Base-by-base conservation (phyloP, 2,329 filamentous ascomycete species). In the Scedosporium minutisporum region DNA sequence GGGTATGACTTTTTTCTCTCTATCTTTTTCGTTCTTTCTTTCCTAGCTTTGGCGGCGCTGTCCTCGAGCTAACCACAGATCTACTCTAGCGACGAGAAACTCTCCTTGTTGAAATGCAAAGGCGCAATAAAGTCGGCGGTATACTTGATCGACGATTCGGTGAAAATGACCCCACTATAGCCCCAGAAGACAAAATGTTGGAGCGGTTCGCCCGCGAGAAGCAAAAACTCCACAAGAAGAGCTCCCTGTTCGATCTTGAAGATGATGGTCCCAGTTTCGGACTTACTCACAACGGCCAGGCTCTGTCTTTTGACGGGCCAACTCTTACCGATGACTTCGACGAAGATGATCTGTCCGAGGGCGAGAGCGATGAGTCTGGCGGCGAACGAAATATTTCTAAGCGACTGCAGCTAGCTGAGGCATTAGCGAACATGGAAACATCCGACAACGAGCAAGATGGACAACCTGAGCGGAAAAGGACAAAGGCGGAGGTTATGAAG, bases 401-500 rank as follows among this genome's bases (percentile, higher is more conserved):
- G 74, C 80, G 84, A 16, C 70, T 85, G 62, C 83, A 85, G 60
- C 75, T 76, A 6, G 73, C 77, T 29, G 68, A 71, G 6, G 69
- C 71, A 38, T 68, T 78, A 27, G 72, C 76, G 23, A 75, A 78
- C 33, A 78, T 75, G n/a, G 80, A 78, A 2, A 78, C 76, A 3
- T 79, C 78, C 5, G 79, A 79, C 0, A 79, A 78, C 5, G 79
- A 78, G 0, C 77, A 77, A 4, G 80, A 80, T 42, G 80, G 80
- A 21, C 78, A 87, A 65, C 92, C 91, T 0, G 89, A 93, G 69
- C 84, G 88, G 64, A 97, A 96, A 75, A 99, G 97, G 78, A 88
- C 88, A 3, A 97, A 97, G 76, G 90, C 95, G 62, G 95, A 99
- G 74, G 90, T 99, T 59, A 97, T 97, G 91, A 89, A 96, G 70